Percentiles rank a stretch among this genome's conserved stretches.
Conservation (phyloP, 2,329 filamentous ascomycete species). For the Aspergillus ochraceus region DNA sequence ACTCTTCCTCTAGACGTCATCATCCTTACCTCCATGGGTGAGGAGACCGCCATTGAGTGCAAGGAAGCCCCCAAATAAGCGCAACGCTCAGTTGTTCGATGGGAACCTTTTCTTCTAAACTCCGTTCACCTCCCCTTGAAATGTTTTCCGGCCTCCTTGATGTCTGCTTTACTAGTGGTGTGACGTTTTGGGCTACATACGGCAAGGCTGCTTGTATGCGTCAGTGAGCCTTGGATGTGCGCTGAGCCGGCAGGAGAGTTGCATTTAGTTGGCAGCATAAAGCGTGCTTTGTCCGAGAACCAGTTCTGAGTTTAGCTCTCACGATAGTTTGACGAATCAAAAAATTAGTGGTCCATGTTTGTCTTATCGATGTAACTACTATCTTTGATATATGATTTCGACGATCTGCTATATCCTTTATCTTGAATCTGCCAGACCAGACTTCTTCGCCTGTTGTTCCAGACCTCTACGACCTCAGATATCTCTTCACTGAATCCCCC, state of each 20-base stretch:
- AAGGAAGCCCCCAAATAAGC: slow-evolving; percentile 73
- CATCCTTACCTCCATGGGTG: slow-evolving; percentile 92
- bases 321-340: slow-evolving; percentile 42
- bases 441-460: not conserved
- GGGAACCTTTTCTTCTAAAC: slow-evolving; percentile 22
- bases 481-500: slow-evolving; percentile 11
- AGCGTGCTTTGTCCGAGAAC: slow-evolving; percentile 31
- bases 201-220: slow-evolving; percentile 22
- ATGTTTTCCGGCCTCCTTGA: slow-evolving; percentile 27
- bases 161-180: slow-evolving; percentile 29
- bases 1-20: slow-evolving; percentile 67
- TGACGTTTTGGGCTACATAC: slow-evolving; percentile 28
- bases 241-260: slow-evolving; percentile 33
- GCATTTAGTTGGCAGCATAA: slow-evolving; percentile 35
- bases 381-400: not conserved
- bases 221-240: slow-evolving; percentile 36
- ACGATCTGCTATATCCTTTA: not conserved
- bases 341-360: slow-evolving; percentile 15
- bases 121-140: slow-evolving; percentile 28
- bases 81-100: slow-evolving; percentile 18
- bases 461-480: not conserved
- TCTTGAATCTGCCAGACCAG: too few relatives aligned
- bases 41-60: slow-evolving; percentile 87
- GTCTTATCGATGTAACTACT: not conserved
- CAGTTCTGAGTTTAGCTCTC: slow-evolving; percentile 36